These are phyloP conservation scores for Citeromyces nyonsensis DNA, from an alignment of 805 yeast species.

Conservation along the genomic window DNA sequence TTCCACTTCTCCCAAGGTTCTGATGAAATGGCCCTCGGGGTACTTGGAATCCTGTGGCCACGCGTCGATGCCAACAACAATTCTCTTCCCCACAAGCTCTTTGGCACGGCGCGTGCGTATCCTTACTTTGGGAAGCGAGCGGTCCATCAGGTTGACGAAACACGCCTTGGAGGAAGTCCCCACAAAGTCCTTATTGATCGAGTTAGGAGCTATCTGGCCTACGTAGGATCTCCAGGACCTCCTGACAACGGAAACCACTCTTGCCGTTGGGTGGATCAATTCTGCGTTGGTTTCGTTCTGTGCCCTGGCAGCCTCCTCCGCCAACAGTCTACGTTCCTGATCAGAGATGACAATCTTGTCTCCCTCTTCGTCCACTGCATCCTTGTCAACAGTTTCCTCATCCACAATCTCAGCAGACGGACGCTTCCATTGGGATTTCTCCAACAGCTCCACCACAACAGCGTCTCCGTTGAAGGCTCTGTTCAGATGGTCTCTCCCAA, in stretches of 20 bases:
- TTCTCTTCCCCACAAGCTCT: constrained; percentile 75
- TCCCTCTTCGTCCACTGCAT: constrained; percentile 41
- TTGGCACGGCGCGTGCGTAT: constrained; percentile 78
- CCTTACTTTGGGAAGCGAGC: constrained; percentile 71
- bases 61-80: constrained; percentile 82
- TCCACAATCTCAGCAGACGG: constrained; percentile 73
- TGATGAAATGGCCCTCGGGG: constrained; percentile 92
- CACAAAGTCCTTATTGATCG: constrained; percentile 29
- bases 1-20: constrained; percentile 81
- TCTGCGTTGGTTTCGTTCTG: constrained; percentile 24
- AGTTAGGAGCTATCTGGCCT: constrained; percentile 76
- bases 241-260: constrained; percentile 73
- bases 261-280: constrained; percentile 75
- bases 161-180: constrained; percentile 46
- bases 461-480: constrained; percentile 87
- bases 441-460: constrained; percentile 81
- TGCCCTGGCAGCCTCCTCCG: constrained; percentile 61
- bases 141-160: constrained; percentile 81
- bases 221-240: constrained; percentile 95
- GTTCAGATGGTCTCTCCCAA: constrained; percentile 76
- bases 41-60: constrained; percentile 79
- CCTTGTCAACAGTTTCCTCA: constrained; percentile 46
- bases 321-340: constrained; percentile 54
- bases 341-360: constrained; percentile 36
- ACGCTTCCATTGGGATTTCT: constrained; percentile 74